These are phyloP conservation scores for Cryptosporidium xiaoi DNA, from an alignment of 169 alveolate genomes.

Conservation along the genomic window DNA sequence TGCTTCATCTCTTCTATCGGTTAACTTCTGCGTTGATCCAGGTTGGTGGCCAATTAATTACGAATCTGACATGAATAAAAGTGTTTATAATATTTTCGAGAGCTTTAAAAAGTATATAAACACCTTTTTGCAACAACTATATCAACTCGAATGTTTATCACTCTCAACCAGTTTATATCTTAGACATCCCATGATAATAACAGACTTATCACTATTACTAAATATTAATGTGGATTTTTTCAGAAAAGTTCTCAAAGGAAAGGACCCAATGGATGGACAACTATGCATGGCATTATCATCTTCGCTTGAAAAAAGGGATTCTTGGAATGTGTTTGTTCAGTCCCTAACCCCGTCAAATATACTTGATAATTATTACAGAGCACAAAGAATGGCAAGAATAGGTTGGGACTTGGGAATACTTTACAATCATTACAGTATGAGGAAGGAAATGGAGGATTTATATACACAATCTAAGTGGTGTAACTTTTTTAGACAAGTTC, in stretches of 20 bases:
- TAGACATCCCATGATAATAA: conserved; percentile 36
- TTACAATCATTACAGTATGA: conserved; percentile 67
- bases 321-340: conserved; percentile 72
- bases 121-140: conserved; percentile 22
- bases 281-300: conserved; percentile 68
- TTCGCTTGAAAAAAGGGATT: conserved; percentile 42
- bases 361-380: conserved; percentile 64
- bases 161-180: conserved; percentile 42
- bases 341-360: conserved; percentile 66
- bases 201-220: not conserved
- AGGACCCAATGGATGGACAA: conserved; percentile 73
- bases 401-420: conserved; percentile 75
- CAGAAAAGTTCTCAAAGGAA: conserved; percentile 67
- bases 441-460: conserved; percentile 71
- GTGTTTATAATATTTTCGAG: not conserved
- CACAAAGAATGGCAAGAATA: conserved; percentile 73
- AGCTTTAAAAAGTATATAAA: conserved; percentile 5
- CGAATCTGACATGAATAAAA: not conserved
- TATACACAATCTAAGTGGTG: conserved; percentile 72
- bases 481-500: conserved; percentile 16
- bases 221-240: conserved; percentile 47
- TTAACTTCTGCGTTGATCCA: conserved; percentile 30
- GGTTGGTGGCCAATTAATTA: conserved; percentile 34
- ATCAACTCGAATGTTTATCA: conserved; percentile 56
- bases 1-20: conserved; percentile 11